Percentiles rank a stretch among this genome's conserved stretches.
Evolutionary conservation across 2,329 filamentous ascomycete species (phyloP).

Genomic region (Aspergillus sp.): DNA sequence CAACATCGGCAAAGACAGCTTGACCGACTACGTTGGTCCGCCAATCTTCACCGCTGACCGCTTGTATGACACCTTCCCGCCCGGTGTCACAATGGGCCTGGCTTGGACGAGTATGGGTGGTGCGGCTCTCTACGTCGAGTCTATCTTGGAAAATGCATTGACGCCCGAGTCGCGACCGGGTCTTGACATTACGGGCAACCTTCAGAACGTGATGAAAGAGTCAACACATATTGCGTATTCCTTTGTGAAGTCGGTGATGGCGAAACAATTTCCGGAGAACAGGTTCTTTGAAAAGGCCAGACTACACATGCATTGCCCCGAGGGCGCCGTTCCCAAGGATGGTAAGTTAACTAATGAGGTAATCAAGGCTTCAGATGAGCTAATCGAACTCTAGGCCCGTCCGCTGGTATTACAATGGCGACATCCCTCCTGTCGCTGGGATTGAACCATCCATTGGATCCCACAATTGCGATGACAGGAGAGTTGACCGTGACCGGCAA

Average conservation of each 20-base stretch:
- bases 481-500: constrained; percentile 97
- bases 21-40: constrained; percentile 96
- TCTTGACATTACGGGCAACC: constrained; percentile 89
- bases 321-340: constrained; percentile 95
- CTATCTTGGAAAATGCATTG: constrained; percentile 85
- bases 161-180: constrained; percentile 74
- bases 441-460: constrained; percentile 75
- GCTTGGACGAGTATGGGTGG: constrained; percentile 98
- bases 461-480: constrained; percentile 95
- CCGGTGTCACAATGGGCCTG: constrained; percentile 95
- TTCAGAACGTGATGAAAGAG: constrained; percentile 98
- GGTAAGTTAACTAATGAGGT: constrained; percentile 48
- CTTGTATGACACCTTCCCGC: constrained; percentile 88
- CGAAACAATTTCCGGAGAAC: constrained; percentile 83
- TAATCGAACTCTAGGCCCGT: constrained; percentile 58
- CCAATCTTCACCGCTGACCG: constrained; percentile 95
- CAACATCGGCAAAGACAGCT: constrained; percentile 81
- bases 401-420: constrained; percentile 98
- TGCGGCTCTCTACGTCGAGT: constrained; percentile 95
- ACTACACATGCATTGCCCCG: constrained; percentile 94
- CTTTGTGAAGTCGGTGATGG: constrained; percentile 89
- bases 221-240: constrained; percentile 94
- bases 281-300: constrained; percentile 95
- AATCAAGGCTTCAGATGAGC: constrained; percentile 17
- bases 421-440: constrained; percentile 86